Conservation (phyloP, 2,329 filamentous ascomycete genomes). For the Plectosphaerella sp. region DNA sequence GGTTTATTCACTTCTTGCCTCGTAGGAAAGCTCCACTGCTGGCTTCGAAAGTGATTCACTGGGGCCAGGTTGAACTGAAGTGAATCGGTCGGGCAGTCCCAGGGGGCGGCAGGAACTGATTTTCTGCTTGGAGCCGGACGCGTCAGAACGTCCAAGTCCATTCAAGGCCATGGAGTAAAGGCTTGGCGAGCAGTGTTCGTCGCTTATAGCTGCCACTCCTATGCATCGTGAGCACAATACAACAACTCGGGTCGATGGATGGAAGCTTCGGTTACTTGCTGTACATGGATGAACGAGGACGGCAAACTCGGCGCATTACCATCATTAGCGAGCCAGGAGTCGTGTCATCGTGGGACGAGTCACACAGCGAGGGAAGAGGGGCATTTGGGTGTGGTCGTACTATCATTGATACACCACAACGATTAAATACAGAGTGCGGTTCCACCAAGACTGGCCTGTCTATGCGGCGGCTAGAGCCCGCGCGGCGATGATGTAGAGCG, state of each 20-base stretch:
- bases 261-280: background rate
- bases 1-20: background rate
- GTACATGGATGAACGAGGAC: too few relatives aligned
- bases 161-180: too few relatives aligned
- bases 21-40: background rate
- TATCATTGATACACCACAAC: too few relatives aligned
- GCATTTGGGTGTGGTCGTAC: background rate
- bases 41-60: background rate
- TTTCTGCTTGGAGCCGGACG: too few relatives aligned
- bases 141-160: too few relatives aligned
- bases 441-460: slow-evolving; percentile 1
- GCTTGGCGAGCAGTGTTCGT: too few relatives aligned
- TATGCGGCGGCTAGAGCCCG: slow-evolving; percentile 7
- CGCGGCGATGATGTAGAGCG: slow-evolving; percentile 38
- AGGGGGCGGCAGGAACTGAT: background rate
- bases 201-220: too few relatives aligned
- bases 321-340: background rate
- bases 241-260: background rate
- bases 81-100: background rate
- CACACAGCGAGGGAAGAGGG: background rate
- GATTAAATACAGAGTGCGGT: too few relatives aligned
- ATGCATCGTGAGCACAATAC: too few relatives aligned
- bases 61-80: background rate
- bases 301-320: too few relatives aligned
- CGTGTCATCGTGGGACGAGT: background rate